Base-by-base conservation (phyloP, 1,139 yeast genomes). In the Saccharomyces hybrid region DNA sequence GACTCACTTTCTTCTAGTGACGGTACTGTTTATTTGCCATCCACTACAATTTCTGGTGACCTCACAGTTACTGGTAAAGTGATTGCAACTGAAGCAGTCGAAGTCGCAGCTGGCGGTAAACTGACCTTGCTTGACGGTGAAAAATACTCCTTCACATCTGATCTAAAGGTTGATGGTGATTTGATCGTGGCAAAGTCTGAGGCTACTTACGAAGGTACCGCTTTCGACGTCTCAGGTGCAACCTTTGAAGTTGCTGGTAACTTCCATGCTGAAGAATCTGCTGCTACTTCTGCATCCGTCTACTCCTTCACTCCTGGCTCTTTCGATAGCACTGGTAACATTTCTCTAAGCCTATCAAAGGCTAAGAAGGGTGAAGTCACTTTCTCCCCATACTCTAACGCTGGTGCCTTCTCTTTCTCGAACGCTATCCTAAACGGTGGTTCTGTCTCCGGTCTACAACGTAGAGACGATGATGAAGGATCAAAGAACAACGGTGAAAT, bases 31-130 rank as follows among this genome's bases (percentile, higher is more conserved):
- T 29, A 29, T 5, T 29, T 29, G n/a, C 32, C 32, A 29, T 29
- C 32, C 4, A 29, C 32, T 11, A 29, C 32, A 29, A 16, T 51
- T 31, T 21, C 47, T 21, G 50, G 29, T 8, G 46, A 47, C 28
- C 8, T 28, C 7, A 51, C 53, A 7, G 5, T 51, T 14, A 46
- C 31, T 12, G 53, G 53, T 47, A 16, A 51, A 11, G 42, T 51
- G 9, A 12, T 47, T 51, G 53, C 53, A 2, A 47, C 21, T 2
- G 21, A 21, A 21, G 21, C 21, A 21, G 21, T 21, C 4, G 21
- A 21, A 21, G 21, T 21, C 44, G 29, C 44, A 28, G 46, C 42
- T 28, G 50, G 50, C 7, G 53, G 16, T 11, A 51, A 14, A 8
- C 26, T 51, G 16, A 29, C 50, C 26, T 26, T 51, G 12, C 14